Base-by-base conservation (phyloP, 768 basidiomycete species). In the Naganishia antarctica region DNA sequence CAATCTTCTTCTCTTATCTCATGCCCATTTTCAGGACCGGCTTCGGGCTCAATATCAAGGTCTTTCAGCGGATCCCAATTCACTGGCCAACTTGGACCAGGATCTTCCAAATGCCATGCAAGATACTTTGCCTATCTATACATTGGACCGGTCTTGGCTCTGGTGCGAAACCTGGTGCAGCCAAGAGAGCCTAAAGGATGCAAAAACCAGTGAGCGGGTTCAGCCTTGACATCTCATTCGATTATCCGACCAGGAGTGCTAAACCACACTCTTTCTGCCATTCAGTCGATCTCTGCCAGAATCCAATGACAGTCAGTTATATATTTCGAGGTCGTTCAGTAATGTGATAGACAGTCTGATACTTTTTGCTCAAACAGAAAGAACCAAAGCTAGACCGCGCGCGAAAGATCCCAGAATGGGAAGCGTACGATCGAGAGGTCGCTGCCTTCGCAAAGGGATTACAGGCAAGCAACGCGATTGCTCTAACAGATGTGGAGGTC, bases 141-240 rank as follows among this genome's bases (percentile, higher is more conserved):
- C 96, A 0, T 80, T 98, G 16, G 84, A 85, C 65, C 88, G 91
- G 77, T 89, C 91, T 71, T 99, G 96, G 96, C 79, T 98, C 70
- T 99, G 96, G 94, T 98, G 94, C 75, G 94, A 98, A 81, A 98
- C 94, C 0, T 98, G 96, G 96, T 99, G 96, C 85, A 84, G 66
- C 46, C 76, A 78, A 47, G 79, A 79, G 58, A 71, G 70, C 25
- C 68, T 80, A 2, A 67, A 69, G 11, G 68, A 70, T 16, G 80
- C 80, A 12, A 80, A 80, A 70, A 80, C 79, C 18, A 78, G 74
- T 77, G 50, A 66, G 76, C 34, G n/a, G n/a, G n/a, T n/a, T n/a
- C n/a, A n/a, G n/a, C n/a, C n/a, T n/a, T n/a, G n/a, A n/a, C n/a
- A n/a, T n/a, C n/a, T n/a, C n/a, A n/a, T n/a, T n/a, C n/a, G n/a